These are phyloP conservation scores for Capsella bursapastoris DNA, from an alignment of 345 rosid genomes.

Conservation along the genomic window DNA sequence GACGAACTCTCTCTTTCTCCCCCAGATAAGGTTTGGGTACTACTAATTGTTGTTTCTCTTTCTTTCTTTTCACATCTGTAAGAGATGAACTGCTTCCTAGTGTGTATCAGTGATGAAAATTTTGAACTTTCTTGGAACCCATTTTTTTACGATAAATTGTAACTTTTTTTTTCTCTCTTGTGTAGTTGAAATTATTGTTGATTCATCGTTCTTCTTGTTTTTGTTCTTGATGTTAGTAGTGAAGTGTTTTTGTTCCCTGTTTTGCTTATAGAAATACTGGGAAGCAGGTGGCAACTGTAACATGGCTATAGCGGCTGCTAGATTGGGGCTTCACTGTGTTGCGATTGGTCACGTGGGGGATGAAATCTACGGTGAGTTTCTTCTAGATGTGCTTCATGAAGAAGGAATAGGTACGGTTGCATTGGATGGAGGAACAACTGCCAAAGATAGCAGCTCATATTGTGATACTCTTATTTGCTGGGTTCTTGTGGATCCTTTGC, in stretches of 20 bases:
- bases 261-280: constrained; percentile 65
- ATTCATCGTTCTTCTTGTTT: background rate
- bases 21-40: constrained; percentile 71
- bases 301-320: constrained; percentile 95
- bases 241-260: constrained; percentile 16
- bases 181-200: background rate
- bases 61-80: background rate
- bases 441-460: constrained; percentile 46
- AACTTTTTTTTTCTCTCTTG: background rate
- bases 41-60: background rate
- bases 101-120: background rate
- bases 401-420: constrained; percentile 73
- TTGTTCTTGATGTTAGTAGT: constrained; percentile 3
- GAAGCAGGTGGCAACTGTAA: constrained; percentile 99
- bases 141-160: background rate
- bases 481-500: constrained; percentile 93
- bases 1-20: constrained; percentile 72
- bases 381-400: constrained; percentile 75
- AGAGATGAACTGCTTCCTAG: background rate
- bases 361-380: constrained; percentile 85
- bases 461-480: constrained; percentile 92
- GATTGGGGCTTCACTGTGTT: constrained; percentile 80
- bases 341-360: constrained; percentile 86
- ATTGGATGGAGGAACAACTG: constrained; percentile 56
- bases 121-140: background rate